Evolutionary conservation across 176 grass and related monocot species (phyloP).

Genomic region (Bolboschoenus planiculmis): DNA sequence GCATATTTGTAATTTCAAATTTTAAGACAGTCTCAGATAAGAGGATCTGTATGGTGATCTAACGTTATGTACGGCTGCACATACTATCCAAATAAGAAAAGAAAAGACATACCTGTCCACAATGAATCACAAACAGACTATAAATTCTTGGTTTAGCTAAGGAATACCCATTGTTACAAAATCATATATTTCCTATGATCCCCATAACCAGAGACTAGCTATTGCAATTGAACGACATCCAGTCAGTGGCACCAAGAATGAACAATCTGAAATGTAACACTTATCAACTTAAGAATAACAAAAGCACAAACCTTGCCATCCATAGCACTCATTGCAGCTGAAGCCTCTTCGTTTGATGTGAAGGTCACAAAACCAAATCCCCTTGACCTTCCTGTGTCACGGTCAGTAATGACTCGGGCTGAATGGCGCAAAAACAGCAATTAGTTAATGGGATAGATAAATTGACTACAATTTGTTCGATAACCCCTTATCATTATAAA

Average conservation of each 20-base stretch:
- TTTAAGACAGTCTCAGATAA: neutral
- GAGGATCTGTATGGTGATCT: neutral
- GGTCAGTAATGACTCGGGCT: conserved; percentile 79
- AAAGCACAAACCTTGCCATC: conserved; percentile 54
- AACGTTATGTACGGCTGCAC: neutral
- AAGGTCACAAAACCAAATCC: conserved; percentile 96
- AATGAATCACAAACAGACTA: neutral
- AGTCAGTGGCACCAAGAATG: neutral
- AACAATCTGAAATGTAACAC: neutral
- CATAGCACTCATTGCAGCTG: conserved; percentile 70
- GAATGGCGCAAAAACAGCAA: conserved; percentile 19
- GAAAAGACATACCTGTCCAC: neutral
- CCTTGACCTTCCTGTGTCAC: conserved; percentile 81
- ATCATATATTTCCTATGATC: neutral
- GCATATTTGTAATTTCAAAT: neutral
- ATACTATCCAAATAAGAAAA: neutral
- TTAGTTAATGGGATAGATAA: neutral
- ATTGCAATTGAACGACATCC: neutral
- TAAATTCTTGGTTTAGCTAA: neutral
- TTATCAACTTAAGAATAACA: neutral
- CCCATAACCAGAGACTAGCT: neutral
- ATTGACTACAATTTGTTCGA: neutral
- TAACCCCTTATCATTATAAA: neutral
- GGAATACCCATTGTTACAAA: neutral
- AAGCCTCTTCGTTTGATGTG: conserved; percentile 63